A percentile compares a stretch with the other conserved stretches of the same genome.
These are phyloP conservation scores for Colletotrichum salicis DNA, from an alignment of 2,329 filamentous ascomycete species.

Conservation along the genomic window DNA sequence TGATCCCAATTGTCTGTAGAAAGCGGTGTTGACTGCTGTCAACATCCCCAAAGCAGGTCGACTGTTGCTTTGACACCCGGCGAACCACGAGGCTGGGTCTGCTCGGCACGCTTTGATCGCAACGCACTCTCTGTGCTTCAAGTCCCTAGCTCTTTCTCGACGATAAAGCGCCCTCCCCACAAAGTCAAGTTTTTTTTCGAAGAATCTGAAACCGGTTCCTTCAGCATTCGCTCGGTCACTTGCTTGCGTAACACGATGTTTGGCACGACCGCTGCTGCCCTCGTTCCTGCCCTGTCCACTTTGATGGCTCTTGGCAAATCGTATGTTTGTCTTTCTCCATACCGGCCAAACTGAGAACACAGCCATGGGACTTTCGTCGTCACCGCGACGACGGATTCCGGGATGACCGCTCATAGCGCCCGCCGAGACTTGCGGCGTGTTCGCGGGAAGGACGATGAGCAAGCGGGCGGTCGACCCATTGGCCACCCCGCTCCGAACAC, in stretches of 20 bases:
- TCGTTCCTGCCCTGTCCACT: neutral
- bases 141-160: neutral
- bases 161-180: neutral
- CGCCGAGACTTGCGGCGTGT: neutral
- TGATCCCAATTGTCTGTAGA: neutral
- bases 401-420: neutral
- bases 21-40: neutral
- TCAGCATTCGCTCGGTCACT: neutral
- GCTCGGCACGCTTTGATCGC: constrained; percentile 18
- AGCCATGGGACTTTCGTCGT: neutral
- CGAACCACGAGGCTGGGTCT: neutral
- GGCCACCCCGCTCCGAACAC: neutral
- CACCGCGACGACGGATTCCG: neutral
- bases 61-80: constrained; percentile 3
- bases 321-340: neutral
- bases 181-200: neutral
- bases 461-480: neutral
- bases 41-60: neutral
- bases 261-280: neutral
- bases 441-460: neutral
- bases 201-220: neutral
- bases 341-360: neutral
- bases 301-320: neutral
- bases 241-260: neutral
- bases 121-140: neutral